Conservation (phyloP, 345 rosid genomes). For the Syzygium aqueum region DNA sequence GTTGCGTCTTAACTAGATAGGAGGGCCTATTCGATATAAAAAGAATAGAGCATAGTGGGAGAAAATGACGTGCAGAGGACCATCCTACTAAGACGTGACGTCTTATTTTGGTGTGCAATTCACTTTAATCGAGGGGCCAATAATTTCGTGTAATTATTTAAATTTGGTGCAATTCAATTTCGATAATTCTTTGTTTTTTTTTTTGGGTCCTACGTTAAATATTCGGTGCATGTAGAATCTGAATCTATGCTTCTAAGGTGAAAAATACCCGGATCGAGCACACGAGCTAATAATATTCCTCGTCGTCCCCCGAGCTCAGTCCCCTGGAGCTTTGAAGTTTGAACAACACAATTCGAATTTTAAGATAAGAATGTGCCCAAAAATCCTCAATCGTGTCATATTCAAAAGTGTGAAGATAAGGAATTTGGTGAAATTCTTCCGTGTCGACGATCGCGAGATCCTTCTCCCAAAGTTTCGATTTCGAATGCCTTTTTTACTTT, state of each 20-base stretch:
- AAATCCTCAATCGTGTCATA: neutral
- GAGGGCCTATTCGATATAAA: neutral
- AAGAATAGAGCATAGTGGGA: accelerated
- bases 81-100: neutral
- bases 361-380: neutral
- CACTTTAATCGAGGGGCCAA: neutral
- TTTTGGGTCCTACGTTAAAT: neutral
- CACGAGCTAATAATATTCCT: neutral
- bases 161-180: neutral
- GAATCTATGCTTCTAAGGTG: neutral
- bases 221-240: neutral
- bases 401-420: neutral
- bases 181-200: neutral
- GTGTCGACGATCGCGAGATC: neutral
- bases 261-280: neutral
- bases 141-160: neutral
- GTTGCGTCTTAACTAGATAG: neutral
- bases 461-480: neutral
- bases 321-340: neutral
- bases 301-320: neutral
- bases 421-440: neutral
- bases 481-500: neutral
- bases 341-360: neutral
- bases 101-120: neutral
- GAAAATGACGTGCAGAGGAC: neutral